These are phyloP conservation scores for Scopulariopsis brevicaulis DNA, from an alignment of 2,329 filamentous ascomycete genomes.

Conservation along the genomic window DNA sequence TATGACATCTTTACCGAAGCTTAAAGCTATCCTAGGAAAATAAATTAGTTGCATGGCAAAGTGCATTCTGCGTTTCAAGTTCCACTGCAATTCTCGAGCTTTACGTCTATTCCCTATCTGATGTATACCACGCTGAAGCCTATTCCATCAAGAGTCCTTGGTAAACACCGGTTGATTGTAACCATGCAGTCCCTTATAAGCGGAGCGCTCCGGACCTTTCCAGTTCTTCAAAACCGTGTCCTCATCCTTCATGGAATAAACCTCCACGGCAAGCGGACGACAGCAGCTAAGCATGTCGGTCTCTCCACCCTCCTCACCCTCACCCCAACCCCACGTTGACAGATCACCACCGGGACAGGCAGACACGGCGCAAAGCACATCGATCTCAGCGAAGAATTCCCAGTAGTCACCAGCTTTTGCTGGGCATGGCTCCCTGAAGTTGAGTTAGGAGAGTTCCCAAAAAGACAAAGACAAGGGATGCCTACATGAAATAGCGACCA, in stretches of 20 bases:
- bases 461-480: too few relatives aligned
- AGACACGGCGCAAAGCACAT: slow-evolving; percentile 53
- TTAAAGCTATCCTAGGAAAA: too few relatives aligned
- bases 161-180: slow-evolving; percentile 19
- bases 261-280: slow-evolving; percentile 62
- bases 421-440: slow-evolving; percentile 29
- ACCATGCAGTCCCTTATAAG: slow-evolving; percentile 57
- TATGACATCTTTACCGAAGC: too few relatives aligned
- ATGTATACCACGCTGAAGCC: too few relatives aligned
- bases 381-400: slow-evolving; percentile 72
- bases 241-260: slow-evolving; percentile 50
- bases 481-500: slow-evolving; percentile 66
- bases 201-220: slow-evolving; percentile 46
- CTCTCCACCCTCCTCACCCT: slow-evolving; percentile 35
- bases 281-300: slow-evolving; percentile 60
- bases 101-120: too few relatives aligned
- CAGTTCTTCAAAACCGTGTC: slow-evolving; percentile 41
- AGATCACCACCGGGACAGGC: slow-evolving; percentile 72
- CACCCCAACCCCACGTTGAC: slow-evolving; percentile 71
- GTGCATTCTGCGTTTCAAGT: too few relatives aligned
- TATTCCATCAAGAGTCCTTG: background rate
- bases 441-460: background rate
- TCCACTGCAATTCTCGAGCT: too few relatives aligned
- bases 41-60: too few relatives aligned
- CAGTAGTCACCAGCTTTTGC: slow-evolving; percentile 47